These are phyloP conservation scores for Penicillium riverlandense DNA, from an alignment of 495 filamentous ascomycete species.

Conservation along the genomic window DNA sequence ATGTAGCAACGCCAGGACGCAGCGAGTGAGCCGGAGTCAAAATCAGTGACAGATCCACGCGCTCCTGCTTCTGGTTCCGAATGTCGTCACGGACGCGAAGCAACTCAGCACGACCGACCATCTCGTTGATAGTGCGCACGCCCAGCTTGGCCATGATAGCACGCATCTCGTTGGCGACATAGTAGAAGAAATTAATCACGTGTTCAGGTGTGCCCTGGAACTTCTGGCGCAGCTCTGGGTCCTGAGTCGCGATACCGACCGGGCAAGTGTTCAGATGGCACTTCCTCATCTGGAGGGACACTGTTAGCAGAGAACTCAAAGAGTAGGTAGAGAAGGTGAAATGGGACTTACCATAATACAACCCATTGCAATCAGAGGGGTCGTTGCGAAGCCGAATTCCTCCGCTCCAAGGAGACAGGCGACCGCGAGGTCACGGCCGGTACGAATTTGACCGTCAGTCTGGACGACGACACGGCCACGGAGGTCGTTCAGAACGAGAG, in stretches of 20 bases:
- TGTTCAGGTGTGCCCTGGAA: conserved; percentile 93
- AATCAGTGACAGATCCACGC: conserved; percentile 92
- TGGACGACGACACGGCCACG: conserved; percentile 95
- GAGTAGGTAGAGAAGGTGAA: conserved; percentile 42
- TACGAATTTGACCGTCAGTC: conserved; percentile 94
- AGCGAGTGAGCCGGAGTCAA: conserved; percentile 95
- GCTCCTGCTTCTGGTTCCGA: conserved; percentile 80
- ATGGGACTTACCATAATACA: conserved; percentile 93
- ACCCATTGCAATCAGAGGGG: conserved; percentile 93
- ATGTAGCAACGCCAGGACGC: conserved; percentile 92
- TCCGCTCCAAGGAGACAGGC: conserved; percentile 95
- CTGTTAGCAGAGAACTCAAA: not conserved
- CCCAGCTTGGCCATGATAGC: conserved; percentile 98
- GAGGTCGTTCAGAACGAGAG: conserved; percentile 94
- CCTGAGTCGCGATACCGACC: conserved; percentile 95
- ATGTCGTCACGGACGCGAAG: conserved; percentile 86
- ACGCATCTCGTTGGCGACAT: conserved; percentile 93
- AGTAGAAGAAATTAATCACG: conserved; percentile 99
- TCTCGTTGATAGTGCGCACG: conserved; percentile 94
- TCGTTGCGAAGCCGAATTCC: conserved; percentile 98
- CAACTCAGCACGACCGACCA: conserved; percentile 90
- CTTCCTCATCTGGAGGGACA: conserved; percentile 11
- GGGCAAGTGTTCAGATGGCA: conserved; percentile 78
- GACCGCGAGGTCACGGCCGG: conserved; percentile 91
- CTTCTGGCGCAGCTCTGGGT: conserved; percentile 90